Conservation (phyloP, 1,139 yeast species). For the Candida tunisiensis region DNA sequence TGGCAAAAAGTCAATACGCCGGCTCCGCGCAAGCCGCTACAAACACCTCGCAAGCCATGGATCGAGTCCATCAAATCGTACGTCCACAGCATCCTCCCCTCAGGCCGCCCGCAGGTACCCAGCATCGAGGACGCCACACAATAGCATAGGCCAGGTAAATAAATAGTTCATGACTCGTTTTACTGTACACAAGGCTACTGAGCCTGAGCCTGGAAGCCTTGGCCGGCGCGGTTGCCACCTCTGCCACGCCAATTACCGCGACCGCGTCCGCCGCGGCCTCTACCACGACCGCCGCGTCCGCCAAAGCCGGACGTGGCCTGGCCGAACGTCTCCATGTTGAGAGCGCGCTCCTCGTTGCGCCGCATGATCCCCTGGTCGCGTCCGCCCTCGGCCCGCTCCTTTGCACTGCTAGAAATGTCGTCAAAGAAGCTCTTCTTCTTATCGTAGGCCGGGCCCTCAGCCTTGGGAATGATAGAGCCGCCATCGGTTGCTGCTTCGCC, state of each 20-base stretch:
- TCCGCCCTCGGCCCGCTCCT: conserved; percentile 16
- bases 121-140: conserved; percentile 3
- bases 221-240: conserved; percentile 4
- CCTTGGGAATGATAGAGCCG: conserved; percentile 4
- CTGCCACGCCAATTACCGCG: conserved; percentile 9
- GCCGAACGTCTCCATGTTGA: conserved; percentile 57
- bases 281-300: conserved; percentile 20
- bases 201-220: no score
- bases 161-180: no score
- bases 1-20: conserved; percentile 2
- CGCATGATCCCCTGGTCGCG: conserved; percentile 24
- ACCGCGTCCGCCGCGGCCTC: conserved; percentile 17
- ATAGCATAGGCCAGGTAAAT: no score
- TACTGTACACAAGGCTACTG: no score
- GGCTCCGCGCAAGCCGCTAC: conserved; percentile 3
- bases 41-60: neutral
- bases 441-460: conserved; percentile 28
- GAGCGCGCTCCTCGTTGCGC: conserved; percentile 44
- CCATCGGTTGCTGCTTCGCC: conserved; percentile 8
- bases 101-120: conserved; percentile 1
- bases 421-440: conserved; percentile 71
- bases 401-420: conserved; percentile 43
- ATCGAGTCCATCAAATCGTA: neutral
- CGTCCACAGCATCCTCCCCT: neutral
- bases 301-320: conserved; percentile 20